Evolutionary conservation across 2,329 filamentous ascomycete genomes (phyloP).

Genomic region (Pseudogymnoascus sp.): DNA sequence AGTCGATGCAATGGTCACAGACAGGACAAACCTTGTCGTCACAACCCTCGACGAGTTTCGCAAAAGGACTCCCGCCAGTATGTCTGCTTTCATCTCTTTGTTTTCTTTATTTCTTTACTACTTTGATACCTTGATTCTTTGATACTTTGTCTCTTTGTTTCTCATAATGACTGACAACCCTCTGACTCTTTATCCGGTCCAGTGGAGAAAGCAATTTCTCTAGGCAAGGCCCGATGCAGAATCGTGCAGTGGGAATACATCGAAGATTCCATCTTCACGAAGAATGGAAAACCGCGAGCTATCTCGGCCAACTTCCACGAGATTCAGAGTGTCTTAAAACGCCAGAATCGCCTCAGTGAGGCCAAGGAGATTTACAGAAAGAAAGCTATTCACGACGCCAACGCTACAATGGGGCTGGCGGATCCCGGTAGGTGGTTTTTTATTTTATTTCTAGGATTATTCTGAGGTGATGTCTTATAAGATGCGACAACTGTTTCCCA

Average conservation of each 20-base stretch:
- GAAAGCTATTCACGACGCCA: conserved; percentile 28
- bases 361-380: conserved; percentile 33
- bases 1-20: conserved; percentile 45
- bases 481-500: background rate
- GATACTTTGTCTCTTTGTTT: background rate
- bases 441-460: background rate
- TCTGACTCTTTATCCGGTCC: background rate
- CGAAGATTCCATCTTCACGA: conserved; percentile 1
- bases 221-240: background rate
- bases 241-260: conserved; percentile 8
- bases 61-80: conserved; percentile 21
- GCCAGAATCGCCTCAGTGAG: conserved; percentile 29
- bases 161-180: background rate
- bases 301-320: conserved; percentile 17
- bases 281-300: conserved; percentile 26
- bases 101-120: background rate
- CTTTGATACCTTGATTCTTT: too few relatives aligned
- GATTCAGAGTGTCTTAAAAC: conserved; percentile 18
- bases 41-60: conserved; percentile 56
- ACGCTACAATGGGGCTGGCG: conserved; percentile 36
- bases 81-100: conserved; percentile 1
- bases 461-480: background rate
- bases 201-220: background rate
- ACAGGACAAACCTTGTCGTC: conserved; percentile 65
- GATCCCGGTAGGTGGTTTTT: conserved; percentile 41